Conservation (phyloP, 768 basidiomycete genomes). For the Chalciporus sphaerocephalus region DNA sequence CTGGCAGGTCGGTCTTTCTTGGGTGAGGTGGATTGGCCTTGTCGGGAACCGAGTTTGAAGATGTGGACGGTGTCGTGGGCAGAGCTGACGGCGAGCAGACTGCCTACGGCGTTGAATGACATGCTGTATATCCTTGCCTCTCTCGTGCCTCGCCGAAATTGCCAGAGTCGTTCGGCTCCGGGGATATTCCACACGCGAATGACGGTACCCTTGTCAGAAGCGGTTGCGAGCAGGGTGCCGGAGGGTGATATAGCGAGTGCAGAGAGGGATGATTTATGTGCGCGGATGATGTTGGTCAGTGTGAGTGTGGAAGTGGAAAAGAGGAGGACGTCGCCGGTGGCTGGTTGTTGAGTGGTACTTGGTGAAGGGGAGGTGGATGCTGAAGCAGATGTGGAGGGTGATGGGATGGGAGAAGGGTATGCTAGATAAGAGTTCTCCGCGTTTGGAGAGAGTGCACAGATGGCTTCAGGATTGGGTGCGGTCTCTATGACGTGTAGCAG, state of each 20-base stretch:
- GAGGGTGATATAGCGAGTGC: conserved; percentile 79
- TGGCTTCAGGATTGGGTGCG: conserved; percentile 90
- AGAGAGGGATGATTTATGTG: conserved; percentile 92
- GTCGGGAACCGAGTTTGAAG: conserved; percentile 70
- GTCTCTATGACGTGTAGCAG: conserved; percentile 97
- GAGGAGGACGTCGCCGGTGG: conserved; percentile 82
- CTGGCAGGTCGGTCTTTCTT: conserved; percentile 43
- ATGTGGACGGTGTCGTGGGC: conserved; percentile 97
- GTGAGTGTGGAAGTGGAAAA: conserved; percentile 92
- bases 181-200: conserved; percentile 93
- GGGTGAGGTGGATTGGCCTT: conserved; percentile 13
- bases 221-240: conserved; percentile 88
- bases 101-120: conserved; percentile 79
- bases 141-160: conserved; percentile 88
- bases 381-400: conserved; percentile 58
- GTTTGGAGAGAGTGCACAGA: conserved; percentile 91
- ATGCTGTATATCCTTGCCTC: conserved; percentile 82
- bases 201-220: conserved; percentile 93
- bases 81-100: conserved; percentile 83
- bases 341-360: conserved; percentile 38
- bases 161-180: conserved; percentile 88
- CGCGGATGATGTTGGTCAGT: conserved; percentile 93
- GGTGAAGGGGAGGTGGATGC: conserved; percentile 37
- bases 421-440: conserved; percentile 92
- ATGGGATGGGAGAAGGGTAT: conserved; percentile 92